Percentiles rank a stretch among this genome's conserved stretches.
These are phyloP conservation scores for Aschersonia sp. DNA, from an alignment of 2,329 filamentous ascomycete genomes.

Conservation along the genomic window DNA sequence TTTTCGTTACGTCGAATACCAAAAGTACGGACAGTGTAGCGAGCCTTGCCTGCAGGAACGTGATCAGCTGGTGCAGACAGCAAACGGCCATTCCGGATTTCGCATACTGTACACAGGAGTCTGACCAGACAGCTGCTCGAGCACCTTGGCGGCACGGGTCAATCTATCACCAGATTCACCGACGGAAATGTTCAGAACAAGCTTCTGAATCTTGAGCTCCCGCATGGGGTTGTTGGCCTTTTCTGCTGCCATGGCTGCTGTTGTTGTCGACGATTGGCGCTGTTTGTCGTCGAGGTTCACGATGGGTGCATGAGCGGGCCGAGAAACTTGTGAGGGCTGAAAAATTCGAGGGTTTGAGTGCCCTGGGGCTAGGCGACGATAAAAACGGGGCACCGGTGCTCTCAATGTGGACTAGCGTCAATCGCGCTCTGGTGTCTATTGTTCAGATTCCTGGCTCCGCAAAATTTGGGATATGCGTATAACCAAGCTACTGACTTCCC, in stretches of 20 bases:
- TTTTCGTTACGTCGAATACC: slow-evolving; percentile 99
- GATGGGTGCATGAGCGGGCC: slow-evolving; percentile 12
- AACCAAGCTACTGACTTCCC: slow-evolving; percentile 18
- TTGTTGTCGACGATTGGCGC: slow-evolving; percentile 10
- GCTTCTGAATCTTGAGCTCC: slow-evolving; percentile 98
- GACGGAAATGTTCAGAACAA: slow-evolving; percentile 98
- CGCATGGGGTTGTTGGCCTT: slow-evolving; percentile 98
- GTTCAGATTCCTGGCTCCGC: slow-evolving; percentile 17
- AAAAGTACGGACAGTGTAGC: slow-evolving; percentile 99
- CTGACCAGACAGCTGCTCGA: slow-evolving; percentile 98
- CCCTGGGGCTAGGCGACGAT: slow-evolving; percentile 17
- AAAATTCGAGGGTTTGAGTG: slow-evolving; percentile 26
- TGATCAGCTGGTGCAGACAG: slow-evolving; percentile 5
- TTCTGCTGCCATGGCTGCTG: slow-evolving; percentile 44
- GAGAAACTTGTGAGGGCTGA: slow-evolving; percentile 19
- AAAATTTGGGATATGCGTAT: slow-evolving; percentile 24
- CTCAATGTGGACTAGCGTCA: slow-evolving; percentile 11
- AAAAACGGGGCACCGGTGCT: slow-evolving; percentile 8
- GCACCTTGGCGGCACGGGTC: slow-evolving; percentile 98
- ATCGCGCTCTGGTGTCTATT: background rate
- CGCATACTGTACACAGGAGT: slow-evolving; percentile 94
- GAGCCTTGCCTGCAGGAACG: slow-evolving; percentile 68
- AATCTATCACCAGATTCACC: slow-evolving; percentile 99
- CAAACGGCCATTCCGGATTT: slow-evolving; percentile 1
- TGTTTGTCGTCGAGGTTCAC: background rate